Base-by-base conservation (phyloP, 306 rosid species). In the Gastrolobium villosum region DNA sequence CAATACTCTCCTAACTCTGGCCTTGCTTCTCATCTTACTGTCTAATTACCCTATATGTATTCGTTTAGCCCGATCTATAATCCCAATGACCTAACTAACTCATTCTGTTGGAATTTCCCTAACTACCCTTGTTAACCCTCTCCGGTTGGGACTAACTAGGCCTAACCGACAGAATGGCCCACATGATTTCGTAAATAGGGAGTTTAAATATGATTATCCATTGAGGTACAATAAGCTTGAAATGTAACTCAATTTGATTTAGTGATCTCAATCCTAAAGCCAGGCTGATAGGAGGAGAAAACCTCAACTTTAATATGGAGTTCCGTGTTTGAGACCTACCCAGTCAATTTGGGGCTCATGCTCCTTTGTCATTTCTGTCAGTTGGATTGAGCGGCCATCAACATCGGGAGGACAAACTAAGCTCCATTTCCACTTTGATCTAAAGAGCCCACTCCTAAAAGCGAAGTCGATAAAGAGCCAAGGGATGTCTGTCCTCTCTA, bases 201-300 rank as follows among this genome's bases (percentile, higher is more conserved):
- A 20, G 26, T 20, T 20, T 20, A 20, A 20, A 20, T 67, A 77
- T 44, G 65, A 40, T 77, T 43, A 34, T 57, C 53, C 40, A 7
- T 35, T n/a, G 48, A 34, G 62, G 66, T 69, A 32, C 13, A 37
- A 44, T 50, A 48, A 66, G 57, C 55, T 63, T 35, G 41, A 40
- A 13, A 30, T 41, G 30, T n/a, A 45, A 26, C 13, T 45, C 44
- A 31, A 54, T 46, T 68, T 48, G 74, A 50, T 48, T n/a, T 4
- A 48, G 32, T 46, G 14, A 31, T 66, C 39, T 43, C 30, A 39
- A 5, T 66, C 55, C 72, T 65, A 43, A 43, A 43, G 39, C 39
- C 40, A 66, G 55, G 55, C 52, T 20, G 36, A 5, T 65, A 10
- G 30, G 72, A 62, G 15, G 37, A 65, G 40, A 44, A n/a, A 7